These are phyloP conservation scores for Arthrobotrys megalospora DNA, from an alignment of 2,329 filamentous ascomycete species.

Conservation along the genomic window DNA sequence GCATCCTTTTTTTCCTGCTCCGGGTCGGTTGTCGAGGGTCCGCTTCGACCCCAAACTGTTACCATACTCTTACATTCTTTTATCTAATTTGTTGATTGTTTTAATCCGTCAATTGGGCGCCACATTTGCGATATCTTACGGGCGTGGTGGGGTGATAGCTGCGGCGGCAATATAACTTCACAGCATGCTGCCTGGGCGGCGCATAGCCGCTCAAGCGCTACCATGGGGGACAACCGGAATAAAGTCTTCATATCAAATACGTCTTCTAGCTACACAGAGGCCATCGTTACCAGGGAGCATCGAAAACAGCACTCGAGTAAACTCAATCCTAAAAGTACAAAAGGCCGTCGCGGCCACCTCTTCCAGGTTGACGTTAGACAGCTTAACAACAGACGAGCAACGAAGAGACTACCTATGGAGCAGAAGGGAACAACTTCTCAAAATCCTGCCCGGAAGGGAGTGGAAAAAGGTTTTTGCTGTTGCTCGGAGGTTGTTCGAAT, in stretches of 20 bases:
- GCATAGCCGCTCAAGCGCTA: neutral
- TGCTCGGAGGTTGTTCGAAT: slow-evolving; percentile 36
- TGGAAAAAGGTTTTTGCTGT: slow-evolving; percentile 37
- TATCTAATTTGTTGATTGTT: neutral
- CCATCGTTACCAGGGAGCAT: neutral
- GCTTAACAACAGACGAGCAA: slow-evolving; percentile 24
- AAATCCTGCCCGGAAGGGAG: slow-evolving; percentile 7
- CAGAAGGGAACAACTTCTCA: slow-evolving; percentile 11
- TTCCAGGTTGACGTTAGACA: slow-evolving; percentile 9
- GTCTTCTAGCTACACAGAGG: neutral
- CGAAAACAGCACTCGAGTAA: slow-evolving; percentile 21
- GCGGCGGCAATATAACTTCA: neutral
- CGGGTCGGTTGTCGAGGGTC: neutral
- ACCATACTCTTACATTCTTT: neutral
- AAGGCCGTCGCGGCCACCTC: slow-evolving; percentile 17
- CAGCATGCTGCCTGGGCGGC: slow-evolving; percentile 11
- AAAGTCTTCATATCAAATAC: neutral
- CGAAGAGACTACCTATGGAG: slow-evolving; percentile 38
- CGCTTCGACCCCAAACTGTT: neutral
- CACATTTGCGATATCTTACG: neutral
- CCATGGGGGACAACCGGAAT: neutral
- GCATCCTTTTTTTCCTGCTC: neutral
- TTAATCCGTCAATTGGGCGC: neutral
- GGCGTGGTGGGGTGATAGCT: neutral
- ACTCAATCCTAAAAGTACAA: slow-evolving; percentile 25